Percentiles rank a stretch among this genome's conserved stretches.
Conservation (phyloP, 108 stramenopile species). For the Pseudonitzschia multiseries region DNA sequence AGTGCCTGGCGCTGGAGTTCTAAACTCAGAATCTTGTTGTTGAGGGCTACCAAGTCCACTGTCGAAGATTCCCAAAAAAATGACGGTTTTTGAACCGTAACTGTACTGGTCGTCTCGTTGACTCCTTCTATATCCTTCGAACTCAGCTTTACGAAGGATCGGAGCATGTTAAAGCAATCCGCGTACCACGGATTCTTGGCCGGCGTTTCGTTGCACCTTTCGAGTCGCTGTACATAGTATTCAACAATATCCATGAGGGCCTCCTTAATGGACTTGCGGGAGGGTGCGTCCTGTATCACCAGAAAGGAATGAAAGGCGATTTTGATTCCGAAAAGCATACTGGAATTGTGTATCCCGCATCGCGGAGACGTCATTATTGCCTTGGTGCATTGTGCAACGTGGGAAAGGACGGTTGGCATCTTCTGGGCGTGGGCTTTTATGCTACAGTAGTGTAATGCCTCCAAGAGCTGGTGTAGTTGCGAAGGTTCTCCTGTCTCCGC, state of each 20-base stretch:
- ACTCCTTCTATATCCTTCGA: constrained; percentile 83
- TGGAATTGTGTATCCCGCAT: constrained; percentile 90
- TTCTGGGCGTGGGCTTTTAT: constrained; percentile 44
- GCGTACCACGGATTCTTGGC: constrained; percentile 83
- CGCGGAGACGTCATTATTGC: constrained; percentile 72
- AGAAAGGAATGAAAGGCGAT: constrained; percentile 95
- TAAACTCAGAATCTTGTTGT: constrained; percentile 89
- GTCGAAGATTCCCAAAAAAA: constrained; percentile 39
- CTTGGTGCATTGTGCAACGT: constrained; percentile 53
- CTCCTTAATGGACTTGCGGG: constrained; percentile 81
- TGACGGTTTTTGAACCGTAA: constrained; percentile 19
- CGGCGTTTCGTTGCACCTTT: constrained; percentile 39
- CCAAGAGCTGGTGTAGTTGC: constrained; percentile 41
- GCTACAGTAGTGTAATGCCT: constrained; percentile 38
- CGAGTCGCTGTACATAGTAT: constrained; percentile 93
- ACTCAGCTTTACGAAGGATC: constrained; percentile 93
- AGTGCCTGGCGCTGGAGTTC: constrained; percentile 90
- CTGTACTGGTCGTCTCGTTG: constrained; percentile 41
- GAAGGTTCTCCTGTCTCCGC: constrained; percentile 20
- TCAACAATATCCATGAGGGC: constrained; percentile 90
- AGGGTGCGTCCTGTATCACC: constrained; percentile 66
- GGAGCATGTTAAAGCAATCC: constrained; percentile 93
- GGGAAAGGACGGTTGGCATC: constrained; percentile 41
- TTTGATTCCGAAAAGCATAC: constrained; percentile 88
- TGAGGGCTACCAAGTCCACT: constrained; percentile 80